phyloP scores from a whole-genome alignment of 2,329 filamentous ascomycete species.

The Westerdykella aurantiaca region DNA sequence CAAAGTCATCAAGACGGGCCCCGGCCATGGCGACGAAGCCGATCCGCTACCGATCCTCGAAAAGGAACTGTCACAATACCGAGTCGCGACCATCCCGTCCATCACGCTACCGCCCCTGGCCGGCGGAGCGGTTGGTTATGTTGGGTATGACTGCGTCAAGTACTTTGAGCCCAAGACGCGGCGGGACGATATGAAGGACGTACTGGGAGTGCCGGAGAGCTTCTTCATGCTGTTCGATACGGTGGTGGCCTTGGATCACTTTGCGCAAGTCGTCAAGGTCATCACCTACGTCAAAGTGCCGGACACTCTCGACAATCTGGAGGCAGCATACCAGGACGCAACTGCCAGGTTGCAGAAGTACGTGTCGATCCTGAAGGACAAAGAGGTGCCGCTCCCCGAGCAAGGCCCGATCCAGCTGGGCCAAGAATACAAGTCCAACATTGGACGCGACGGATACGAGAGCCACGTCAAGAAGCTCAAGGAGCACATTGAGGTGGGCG shows the following conservation, averaged over 20 bases:
- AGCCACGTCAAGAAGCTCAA: constrained; percentile 80
- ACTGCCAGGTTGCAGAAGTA: constrained; percentile 59
- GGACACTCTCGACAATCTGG: constrained; percentile 49
- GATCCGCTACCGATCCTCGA: constrained; percentile 83
- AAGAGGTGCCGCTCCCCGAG: constrained; percentile 69
- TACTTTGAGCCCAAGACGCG: constrained; percentile 99
- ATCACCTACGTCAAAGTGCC: constrained; percentile 80
- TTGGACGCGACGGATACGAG: constrained; percentile 84
- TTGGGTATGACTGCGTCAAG: constrained; percentile 93
- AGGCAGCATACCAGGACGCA: constrained; percentile 64
- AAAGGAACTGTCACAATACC: constrained; percentile 68
- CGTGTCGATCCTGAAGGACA: constrained; percentile 65
- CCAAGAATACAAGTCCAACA: constrained; percentile 84
- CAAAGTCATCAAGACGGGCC: constrained; percentile 81
- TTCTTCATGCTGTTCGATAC: constrained; percentile 97
- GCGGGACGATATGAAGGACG: constrained; percentile 77
- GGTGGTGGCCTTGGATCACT: constrained; percentile 88
- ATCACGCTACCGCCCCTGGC: constrained; percentile 79
- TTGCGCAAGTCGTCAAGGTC: constrained; percentile 87
- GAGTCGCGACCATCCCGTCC: constrained; percentile 77
- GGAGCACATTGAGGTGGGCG: constrained; percentile 81
- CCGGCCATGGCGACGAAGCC: constrained; percentile 74
- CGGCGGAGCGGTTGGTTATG: constrained; percentile 91
- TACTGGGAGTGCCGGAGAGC: constrained; percentile 83
- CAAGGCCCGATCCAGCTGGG: constrained; percentile 68